A percentile compares a stretch with the other conserved stretches of the same genome.
phyloP scores from a whole-genome alignment of 164 flowering plant species.

The Vitis rotundifolia region DNA sequence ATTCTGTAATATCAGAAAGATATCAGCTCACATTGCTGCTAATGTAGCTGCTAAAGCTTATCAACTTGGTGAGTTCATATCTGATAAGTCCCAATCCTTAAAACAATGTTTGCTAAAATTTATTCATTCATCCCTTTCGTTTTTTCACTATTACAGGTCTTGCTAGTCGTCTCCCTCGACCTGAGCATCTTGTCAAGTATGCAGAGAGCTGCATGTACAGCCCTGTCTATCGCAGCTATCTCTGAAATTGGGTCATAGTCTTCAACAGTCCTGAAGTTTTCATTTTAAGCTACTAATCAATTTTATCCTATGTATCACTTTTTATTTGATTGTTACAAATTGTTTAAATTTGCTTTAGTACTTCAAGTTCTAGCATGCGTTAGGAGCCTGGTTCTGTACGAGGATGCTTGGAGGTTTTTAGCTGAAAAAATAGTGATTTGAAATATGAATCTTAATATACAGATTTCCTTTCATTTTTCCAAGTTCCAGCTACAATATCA shows the following conservation, averaged over 20 bases:
- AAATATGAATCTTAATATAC: no score
- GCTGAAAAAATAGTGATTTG: no score
- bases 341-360: not conserved
- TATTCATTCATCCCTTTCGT: no score
- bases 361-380: no score
- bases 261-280: not conserved
- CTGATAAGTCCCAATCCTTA: not conserved
- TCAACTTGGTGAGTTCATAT: slow-evolving; percentile 52
- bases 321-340: not conserved
- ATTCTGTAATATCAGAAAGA: slow-evolving; percentile 60
- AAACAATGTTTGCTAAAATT: not conserved
- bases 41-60: slow-evolving; percentile 69
- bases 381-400: no score
- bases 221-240: slow-evolving; percentile 55
- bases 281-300: not conserved
- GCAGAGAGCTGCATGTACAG: slow-evolving; percentile 83
- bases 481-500: no score
- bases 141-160: slow-evolving; percentile 35
- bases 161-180: slow-evolving; percentile 64
- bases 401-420: no score
- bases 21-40: slow-evolving; percentile 70
- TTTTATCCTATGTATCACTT: not conserved
- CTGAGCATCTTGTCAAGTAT: slow-evolving; percentile 52
- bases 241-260: slow-evolving; percentile 16
- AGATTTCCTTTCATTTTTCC: no score